Evolutionary conservation across 768 basidiomycete species (phyloP).

Genomic region (Mycena pura): DNA sequence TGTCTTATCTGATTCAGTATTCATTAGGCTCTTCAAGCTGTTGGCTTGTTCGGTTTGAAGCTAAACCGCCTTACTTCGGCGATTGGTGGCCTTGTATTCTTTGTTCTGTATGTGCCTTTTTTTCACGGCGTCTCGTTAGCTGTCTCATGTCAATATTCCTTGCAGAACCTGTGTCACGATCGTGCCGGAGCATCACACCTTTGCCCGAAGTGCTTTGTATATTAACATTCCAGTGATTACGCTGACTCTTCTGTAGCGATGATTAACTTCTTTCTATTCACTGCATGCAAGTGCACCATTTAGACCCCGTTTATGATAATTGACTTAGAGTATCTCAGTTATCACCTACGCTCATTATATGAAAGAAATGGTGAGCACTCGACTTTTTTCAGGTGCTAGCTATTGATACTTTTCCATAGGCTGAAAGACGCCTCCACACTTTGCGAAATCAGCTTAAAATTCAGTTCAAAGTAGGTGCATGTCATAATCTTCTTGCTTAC

Average conservation of each 20-base stretch:
- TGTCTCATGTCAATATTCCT: neutral
- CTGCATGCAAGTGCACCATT: constrained; percentile 53
- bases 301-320: neutral
- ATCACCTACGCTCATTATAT: constrained; percentile 79
- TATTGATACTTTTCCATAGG: constrained; percentile 47
- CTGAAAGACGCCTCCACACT: constrained; percentile 71
- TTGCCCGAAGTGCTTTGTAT: constrained; percentile 12
- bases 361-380: constrained; percentile 59
- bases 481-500: neutral
- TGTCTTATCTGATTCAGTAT: neutral
- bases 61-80: constrained; percentile 71
- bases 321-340: constrained; percentile 44
- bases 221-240: neutral
- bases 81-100: constrained; percentile 61
- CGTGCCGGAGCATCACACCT: constrained; percentile 20
- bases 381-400: neutral
- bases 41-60: constrained; percentile 75
- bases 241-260: constrained; percentile 46
- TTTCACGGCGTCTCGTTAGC: neutral
- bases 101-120: constrained; percentile 49
- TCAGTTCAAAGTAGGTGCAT: constrained; percentile 58
- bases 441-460: constrained; percentile 79
- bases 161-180: constrained; percentile 13
- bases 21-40: constrained; percentile 60
- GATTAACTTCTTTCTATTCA: constrained; percentile 79